Evolutionary conservation across 495 filamentous ascomycete genomes (phyloP).

Genomic region (Annulohypoxylon bovei): DNA sequence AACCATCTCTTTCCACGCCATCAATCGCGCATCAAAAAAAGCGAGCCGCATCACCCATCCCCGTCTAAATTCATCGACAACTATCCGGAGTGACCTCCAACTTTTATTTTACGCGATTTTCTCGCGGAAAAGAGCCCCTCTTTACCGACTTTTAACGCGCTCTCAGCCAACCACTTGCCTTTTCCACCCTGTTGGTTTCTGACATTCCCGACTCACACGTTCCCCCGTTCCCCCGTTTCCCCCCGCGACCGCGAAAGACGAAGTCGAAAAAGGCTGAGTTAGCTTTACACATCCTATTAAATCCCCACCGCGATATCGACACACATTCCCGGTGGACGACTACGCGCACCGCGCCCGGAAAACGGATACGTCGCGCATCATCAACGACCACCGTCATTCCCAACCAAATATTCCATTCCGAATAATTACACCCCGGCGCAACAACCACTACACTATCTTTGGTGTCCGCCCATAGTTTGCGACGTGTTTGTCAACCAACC

Average conservation of each 20-base stretch:
- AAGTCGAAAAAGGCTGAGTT: slow-evolving; percentile 31
- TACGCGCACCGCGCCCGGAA: slow-evolving; percentile 41
- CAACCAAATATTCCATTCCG: slow-evolving; percentile 39
- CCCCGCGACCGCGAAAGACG: slow-evolving; percentile 42
- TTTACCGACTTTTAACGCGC: slow-evolving; percentile 39
- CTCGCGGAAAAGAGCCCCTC: slow-evolving; percentile 44
- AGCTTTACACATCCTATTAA: slow-evolving; percentile 4
- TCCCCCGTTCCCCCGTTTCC: neutral
- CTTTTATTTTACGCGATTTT: slow-evolving; percentile 55
- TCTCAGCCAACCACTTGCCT: slow-evolving; percentile 38
- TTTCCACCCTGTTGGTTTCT: slow-evolving; percentile 23
- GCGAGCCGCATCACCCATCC: slow-evolving; percentile 58
- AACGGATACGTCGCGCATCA: slow-evolving; percentile 35
- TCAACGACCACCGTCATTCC: slow-evolving; percentile 33
- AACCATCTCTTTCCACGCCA: slow-evolving; percentile 56
- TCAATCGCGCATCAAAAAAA: slow-evolving; percentile 65
- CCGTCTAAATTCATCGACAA: slow-evolving; percentile 60
- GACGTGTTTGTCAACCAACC: slow-evolving; percentile 43
- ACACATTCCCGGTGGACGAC: slow-evolving; percentile 17
- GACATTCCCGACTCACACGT: slow-evolving; percentile 31
- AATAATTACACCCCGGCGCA: slow-evolving; percentile 48
- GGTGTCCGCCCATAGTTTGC: slow-evolving; percentile 40
- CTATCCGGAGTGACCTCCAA: slow-evolving; percentile 58
- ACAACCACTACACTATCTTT: slow-evolving; percentile 26
- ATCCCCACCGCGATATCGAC: slow-evolving; percentile 39